Conservation (phyloP, 805 yeast species). For the Jamesozyma hellenica region DNA sequence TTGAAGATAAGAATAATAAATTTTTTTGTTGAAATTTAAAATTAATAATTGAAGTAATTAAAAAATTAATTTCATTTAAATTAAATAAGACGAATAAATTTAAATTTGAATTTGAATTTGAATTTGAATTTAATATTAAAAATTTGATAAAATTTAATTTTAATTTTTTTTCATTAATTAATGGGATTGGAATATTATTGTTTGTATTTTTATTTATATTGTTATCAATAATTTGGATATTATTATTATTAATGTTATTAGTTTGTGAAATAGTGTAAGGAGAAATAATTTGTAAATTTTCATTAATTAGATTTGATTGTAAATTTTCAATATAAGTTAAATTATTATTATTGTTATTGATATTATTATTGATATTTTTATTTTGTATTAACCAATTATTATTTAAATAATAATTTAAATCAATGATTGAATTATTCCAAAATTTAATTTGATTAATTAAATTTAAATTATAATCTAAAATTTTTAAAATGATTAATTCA, state of each 20-base stretch:
- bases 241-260: not conserved
- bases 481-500: not conserved
- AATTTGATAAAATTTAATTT: not conserved
- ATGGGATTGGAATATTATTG: not conserved
- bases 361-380: not conserved
- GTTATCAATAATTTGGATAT: not conserved
- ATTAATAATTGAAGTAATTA: not conserved
- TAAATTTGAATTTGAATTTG: not conserved
- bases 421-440: not conserved
- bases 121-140: not conserved
- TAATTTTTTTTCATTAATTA: not conserved
- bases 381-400: not conserved
- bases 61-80: not conserved
- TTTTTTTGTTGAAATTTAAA: not conserved
- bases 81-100: slow-evolving; percentile 4
- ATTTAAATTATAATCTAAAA: not conserved
- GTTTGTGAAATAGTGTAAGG: slow-evolving; percentile 7
- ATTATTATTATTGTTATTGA: not conserved
- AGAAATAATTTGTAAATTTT: slow-evolving; percentile 14
- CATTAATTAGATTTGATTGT: slow-evolving; percentile 11
- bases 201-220: too few species aligned
- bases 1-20: not conserved
- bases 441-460: not conserved
- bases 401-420: not conserved
- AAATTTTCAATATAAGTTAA: slow-evolving; percentile 13